Conservation (phyloP, 1,139 yeast genomes). For the Kodamaea ohmeri region DNA sequence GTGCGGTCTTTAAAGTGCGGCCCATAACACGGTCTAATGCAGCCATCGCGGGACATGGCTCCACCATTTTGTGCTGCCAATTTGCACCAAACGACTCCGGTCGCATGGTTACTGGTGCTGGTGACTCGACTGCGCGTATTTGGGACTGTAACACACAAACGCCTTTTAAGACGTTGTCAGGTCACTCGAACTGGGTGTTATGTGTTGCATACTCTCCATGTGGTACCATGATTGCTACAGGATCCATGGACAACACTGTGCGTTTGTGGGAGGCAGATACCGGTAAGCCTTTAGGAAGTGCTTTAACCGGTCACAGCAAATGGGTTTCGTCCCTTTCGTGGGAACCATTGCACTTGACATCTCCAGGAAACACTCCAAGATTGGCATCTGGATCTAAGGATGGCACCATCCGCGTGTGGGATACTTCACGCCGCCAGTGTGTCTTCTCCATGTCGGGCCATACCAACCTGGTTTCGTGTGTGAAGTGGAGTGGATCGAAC, state of each 20-base stretch:
- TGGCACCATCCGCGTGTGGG: constrained; percentile 90
- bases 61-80: constrained; percentile 86
- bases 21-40: constrained; percentile 91
- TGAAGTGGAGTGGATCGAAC: constrained; percentile 93
- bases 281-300: constrained; percentile 73
- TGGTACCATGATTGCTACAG: constrained; percentile 89
- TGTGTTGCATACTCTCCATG: constrained; percentile 95
- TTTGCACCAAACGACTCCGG: constrained; percentile 91
- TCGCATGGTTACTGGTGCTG: constrained; percentile 92
- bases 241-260: constrained; percentile 89
- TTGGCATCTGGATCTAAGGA: constrained; percentile 90
- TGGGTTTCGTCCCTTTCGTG: constrained; percentile 89
- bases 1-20: constrained; percentile 90
- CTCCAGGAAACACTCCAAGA: constrained; percentile 63
- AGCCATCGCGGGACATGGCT: constrained; percentile 93
- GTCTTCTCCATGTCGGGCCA: constrained; percentile 81
- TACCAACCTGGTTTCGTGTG: constrained; percentile 85
- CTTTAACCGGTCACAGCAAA: constrained; percentile 78
- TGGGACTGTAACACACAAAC: constrained; percentile 98
- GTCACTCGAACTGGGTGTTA: constrained; percentile 92
- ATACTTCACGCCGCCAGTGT: constrained; percentile 68
- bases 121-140: constrained; percentile 93
- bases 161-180: constrained; percentile 73
- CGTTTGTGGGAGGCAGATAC: constrained; percentile 75
- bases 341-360: constrained; percentile 89